Percentiles rank a stretch among this genome's conserved stretches.
phyloP scores from a whole-genome alignment of 1,139 yeast genomes.

The Candida glucosophila region DNA sequence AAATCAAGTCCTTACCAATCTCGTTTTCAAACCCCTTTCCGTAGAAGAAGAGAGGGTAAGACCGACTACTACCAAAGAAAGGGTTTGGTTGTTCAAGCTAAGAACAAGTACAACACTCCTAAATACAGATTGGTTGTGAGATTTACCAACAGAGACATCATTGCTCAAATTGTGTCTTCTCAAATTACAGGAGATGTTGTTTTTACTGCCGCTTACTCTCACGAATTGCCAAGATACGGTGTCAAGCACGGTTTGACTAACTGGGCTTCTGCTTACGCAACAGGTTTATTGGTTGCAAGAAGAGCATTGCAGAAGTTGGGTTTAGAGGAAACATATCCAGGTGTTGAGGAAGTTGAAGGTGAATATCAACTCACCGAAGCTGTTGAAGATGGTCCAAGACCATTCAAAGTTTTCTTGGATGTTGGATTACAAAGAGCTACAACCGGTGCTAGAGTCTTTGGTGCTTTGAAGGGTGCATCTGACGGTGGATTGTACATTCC shows the following conservation, averaged over 20 bases:
- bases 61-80: conserved; percentile 99
- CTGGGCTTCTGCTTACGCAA: conserved; percentile 99
- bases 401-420: conserved; percentile 99
- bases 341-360: conserved; percentile 99
- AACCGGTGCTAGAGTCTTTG: conserved; percentile 99
- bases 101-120: conserved; percentile 99
- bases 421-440: conserved; percentile 99
- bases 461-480: conserved; percentile 99
- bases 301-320: conserved; percentile 98
- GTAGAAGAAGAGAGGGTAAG: conserved; percentile 99
- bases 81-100: conserved; percentile 99
- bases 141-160: conserved; percentile 99
- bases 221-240: conserved; percentile 98
- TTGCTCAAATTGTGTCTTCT: conserved; percentile 94
- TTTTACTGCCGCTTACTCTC: conserved; percentile 96
- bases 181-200: conserved; percentile 97
- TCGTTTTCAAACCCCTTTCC: conserved; percentile 99
- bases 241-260: conserved; percentile 98
- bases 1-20: conserved; percentile 96
- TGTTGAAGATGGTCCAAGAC: conserved; percentile 99
- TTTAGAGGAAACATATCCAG: conserved; percentile 94
- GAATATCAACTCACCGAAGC: conserved; percentile 98
- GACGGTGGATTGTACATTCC: conserved; percentile 99
- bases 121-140: conserved; percentile 99
- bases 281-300: conserved; percentile 98